Evolutionary conservation across 306 rosid species (phyloP), one percentile per base, ranked within the genome.

Genomic region (Cucumis melo): DNA sequence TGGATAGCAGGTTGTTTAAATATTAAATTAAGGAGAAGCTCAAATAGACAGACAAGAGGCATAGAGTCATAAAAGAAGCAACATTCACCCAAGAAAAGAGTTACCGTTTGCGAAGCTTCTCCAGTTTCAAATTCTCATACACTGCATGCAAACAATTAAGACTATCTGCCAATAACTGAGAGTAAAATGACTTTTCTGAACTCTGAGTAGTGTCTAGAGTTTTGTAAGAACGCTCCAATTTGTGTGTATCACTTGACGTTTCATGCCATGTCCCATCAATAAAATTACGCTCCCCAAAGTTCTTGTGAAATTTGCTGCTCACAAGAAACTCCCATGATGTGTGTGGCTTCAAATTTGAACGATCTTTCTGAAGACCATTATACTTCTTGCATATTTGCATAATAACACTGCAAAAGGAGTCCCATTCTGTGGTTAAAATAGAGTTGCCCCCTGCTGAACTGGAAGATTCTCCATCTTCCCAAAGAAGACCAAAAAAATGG

Each of bases 81-180:
- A 36, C 39, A 46, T 44, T 65, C 46, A 34, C 19, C 7, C 21
- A 36, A 13, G 75, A 82, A 36, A 66, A 42, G 39, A 44, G 38
- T 70, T 77, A 93, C 98, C 96, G 51, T 81, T 86, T 93, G 46
- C 98, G 96, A 79, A 93, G 98, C 81, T 84, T 88, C 80, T 93
- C 90, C 81, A 93, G 88, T 84, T 93, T 93, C 79, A 93, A 82
- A 84, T 85, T 90, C 85, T 94, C 98, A 76, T 94, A 94, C 64
- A 94, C 92, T 34, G 97, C 94, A 85, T 94, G 98, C 82, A 94
- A 90, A 78, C 96, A 91, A 82, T 86, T 93, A 74, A 94, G 84
- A 81, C 86, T 83, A 84, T 87, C 90, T 80, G 77, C 77, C 83
- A 90, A 80, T 78, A 91, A 84, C 80, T 91, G 91, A 21, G 87